Percentiles rank a stretch among this genome's conserved stretches.
Evolutionary conservation across 2,329 filamentous ascomycete genomes (phyloP).

Genomic region (Colletotrichum horii): DNA sequence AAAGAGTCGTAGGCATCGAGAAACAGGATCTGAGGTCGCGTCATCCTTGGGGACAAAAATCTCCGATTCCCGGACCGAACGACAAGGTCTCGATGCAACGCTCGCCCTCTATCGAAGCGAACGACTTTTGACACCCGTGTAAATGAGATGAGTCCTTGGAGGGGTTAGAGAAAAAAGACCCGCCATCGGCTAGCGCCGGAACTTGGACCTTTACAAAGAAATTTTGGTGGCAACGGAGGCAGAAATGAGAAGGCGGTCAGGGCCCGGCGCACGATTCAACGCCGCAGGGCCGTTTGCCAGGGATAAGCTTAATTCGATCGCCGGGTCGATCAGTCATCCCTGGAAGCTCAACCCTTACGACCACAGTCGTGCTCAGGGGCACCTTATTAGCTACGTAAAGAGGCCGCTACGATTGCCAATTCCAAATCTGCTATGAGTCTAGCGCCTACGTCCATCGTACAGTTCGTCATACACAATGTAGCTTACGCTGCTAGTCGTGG

Average conservation of each 20-base stretch:
- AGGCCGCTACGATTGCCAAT: conserved; percentile 1
- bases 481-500: conserved; percentile 24
- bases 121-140: neutral
- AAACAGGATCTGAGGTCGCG: conserved; percentile 71
- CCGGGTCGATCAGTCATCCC: neutral
- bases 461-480: conserved; percentile 1
- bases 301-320: conserved; percentile 15
- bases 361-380: neutral
- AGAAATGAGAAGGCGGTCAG: conserved; percentile 17
- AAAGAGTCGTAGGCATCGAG: conserved; percentile 98
- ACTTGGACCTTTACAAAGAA: neutral
- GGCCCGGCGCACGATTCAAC: conserved; percentile 6
- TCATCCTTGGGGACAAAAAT: conserved; percentile 26
- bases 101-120: neutral
- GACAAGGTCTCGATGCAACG: conserved; percentile 1
- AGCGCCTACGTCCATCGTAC: conserved; percentile 2
- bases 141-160: neutral
- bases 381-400: conserved; percentile 12
- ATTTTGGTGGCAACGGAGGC: conserved; percentile 15
- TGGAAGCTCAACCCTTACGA: neutral
- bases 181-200: conserved; percentile 16
- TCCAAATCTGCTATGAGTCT: neutral
- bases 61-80: neutral
- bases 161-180: conserved; percentile 4
- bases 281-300: neutral